Base-by-base conservation (phyloP, 108 stramenopile species). In the Fragilariopsis cylindrus region DNA sequence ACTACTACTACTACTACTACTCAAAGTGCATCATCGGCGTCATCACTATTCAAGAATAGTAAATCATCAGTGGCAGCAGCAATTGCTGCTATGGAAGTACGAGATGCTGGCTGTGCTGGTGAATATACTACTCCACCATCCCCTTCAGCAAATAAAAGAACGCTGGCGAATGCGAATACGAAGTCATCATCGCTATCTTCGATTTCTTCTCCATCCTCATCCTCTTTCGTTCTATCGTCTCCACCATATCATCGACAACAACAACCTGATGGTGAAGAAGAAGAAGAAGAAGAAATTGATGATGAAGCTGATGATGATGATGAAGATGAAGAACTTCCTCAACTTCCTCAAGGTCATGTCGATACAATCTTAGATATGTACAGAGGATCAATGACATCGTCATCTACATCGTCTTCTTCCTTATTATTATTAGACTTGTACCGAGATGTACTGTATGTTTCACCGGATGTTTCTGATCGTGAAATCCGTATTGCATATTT, bases 401-500 rank as follows among this genome's bases (percentile, higher is more conserved):
- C 43, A 4, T 42, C 3, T 13, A 30, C 30, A 30, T 30, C 30
- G 30, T 30, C 30, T 30, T 30, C 30, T 2, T 30, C 30, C 30
- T 30, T 30, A 30, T 30, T 30, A 21, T 13, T 48, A 43, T 45
- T 56, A 40, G 76, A 81, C 43, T 44, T 81, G 21, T 76, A 71
- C 66, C 58, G 40, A 11, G 81, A 81, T 52, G 72, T 81, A 12
- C 58, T 81, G 3, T 15, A 60, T 12, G 68, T 76, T 0, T 64
- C 72, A 12, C 69, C 67, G 2, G 60, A 50, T 43, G 81, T 87
- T 16, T 56, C 77, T 9, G 65, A 68, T 15, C 60, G 76, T 6
- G 78, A 89, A 60, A 78, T 89, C 48, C 88, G 88, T 18, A 87
- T 88, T 21, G 87, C 88, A 11, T 92, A 86, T 84, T 92, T 92